Evolutionary conservation across 2,329 filamentous ascomycete species (phyloP).

Genomic region (Xylaria sp.): DNA sequence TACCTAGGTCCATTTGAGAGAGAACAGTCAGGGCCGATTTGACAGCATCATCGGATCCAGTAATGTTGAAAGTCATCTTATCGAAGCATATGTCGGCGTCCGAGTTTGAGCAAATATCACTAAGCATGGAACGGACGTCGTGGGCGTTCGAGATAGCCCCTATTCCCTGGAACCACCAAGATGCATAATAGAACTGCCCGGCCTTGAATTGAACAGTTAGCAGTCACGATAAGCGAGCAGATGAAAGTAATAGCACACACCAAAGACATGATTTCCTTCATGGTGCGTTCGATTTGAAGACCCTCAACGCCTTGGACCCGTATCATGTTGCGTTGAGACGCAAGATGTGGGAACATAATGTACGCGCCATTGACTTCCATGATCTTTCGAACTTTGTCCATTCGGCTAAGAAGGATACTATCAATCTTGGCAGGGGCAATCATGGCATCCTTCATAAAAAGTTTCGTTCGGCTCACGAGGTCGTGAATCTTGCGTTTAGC

Average conservation of each 20-base stretch:
- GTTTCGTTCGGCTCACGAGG: slow-evolving; percentile 77
- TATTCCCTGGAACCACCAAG: slow-evolving; percentile 89
- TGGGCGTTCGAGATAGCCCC: slow-evolving; percentile 69
- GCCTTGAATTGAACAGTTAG: slow-evolving; percentile 60
- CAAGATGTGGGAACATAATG: slow-evolving; percentile 87
- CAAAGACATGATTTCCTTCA: slow-evolving; percentile 93
- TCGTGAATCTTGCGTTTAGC: slow-evolving; percentile 94
- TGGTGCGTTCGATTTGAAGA: slow-evolving; percentile 90
- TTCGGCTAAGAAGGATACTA: slow-evolving; percentile 84
- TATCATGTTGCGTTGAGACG: slow-evolving; percentile 81
- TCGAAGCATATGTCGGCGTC: slow-evolving; percentile 95
- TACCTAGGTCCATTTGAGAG: slow-evolving; percentile 87
- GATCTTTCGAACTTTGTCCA: slow-evolving; percentile 97
- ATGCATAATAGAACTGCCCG: slow-evolving; percentile 96
- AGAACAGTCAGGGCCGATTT: slow-evolving; percentile 95
- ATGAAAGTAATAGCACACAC: slow-evolving; percentile 55
- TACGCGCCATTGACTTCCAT: slow-evolving; percentile 96
- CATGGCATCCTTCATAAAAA: slow-evolving; percentile 89
- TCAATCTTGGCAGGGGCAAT: slow-evolving; percentile 93
- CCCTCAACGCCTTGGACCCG: slow-evolving; percentile 93
- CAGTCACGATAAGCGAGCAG: neutral
- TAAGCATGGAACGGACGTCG: slow-evolving; percentile 89
- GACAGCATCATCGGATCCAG: slow-evolving; percentile 93
- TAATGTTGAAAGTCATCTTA: slow-evolving; percentile 90
- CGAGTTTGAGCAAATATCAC: slow-evolving; percentile 94